Evolutionary conservation across 2,329 filamentous ascomycete species (phyloP).

Genomic region (Rutstroemia sydowiana): DNA sequence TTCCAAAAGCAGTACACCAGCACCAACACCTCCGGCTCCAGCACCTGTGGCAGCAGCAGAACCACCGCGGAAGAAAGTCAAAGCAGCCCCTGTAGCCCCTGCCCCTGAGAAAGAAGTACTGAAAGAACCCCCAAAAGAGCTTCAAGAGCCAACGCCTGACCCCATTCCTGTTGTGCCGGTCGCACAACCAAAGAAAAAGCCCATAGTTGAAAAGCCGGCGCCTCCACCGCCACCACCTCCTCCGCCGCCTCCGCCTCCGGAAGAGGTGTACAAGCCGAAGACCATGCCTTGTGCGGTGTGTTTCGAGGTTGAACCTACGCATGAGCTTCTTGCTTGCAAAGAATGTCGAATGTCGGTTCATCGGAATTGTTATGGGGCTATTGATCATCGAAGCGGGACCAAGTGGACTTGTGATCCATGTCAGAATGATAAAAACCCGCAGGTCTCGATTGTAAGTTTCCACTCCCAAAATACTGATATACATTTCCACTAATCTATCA

Average conservation of each 20-base stretch:
- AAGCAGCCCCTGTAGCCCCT: slow-evolving; percentile 43
- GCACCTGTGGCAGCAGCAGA: slow-evolving; percentile 36
- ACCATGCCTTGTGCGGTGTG: slow-evolving; percentile 82
- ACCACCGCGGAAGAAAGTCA: slow-evolving; percentile 59
- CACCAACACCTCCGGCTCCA: slow-evolving; percentile 16
- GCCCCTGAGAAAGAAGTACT: too few relatives aligned
- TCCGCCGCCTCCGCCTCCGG: slow-evolving; percentile 52
- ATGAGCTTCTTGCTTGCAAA: slow-evolving; percentile 68
- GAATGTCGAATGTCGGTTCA: slow-evolving; percentile 92
- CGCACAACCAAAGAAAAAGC: slow-evolving; percentile 38
- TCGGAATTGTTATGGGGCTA: slow-evolving; percentile 83
- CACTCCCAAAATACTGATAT: neutral
- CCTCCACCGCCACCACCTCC: slow-evolving; percentile 50
- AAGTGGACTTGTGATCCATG: slow-evolving; percentile 98
- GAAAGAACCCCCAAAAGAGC: too few relatives aligned
- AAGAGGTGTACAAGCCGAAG: slow-evolving; percentile 70
- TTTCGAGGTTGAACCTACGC: slow-evolving; percentile 61
- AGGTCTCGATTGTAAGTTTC: slow-evolving; percentile 74
- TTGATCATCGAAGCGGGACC: slow-evolving; percentile 53
- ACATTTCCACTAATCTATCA: slow-evolving; percentile 25
- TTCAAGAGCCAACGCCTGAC: slow-evolving; percentile 40
- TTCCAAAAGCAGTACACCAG: slow-evolving; percentile 22
- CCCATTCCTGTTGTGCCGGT: slow-evolving; percentile 24
- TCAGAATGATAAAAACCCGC: slow-evolving; percentile 83
- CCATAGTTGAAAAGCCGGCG: slow-evolving; percentile 52